Base-by-base conservation (phyloP, 169 alveolate genomes). In the Plasmodium relictum region DNA sequence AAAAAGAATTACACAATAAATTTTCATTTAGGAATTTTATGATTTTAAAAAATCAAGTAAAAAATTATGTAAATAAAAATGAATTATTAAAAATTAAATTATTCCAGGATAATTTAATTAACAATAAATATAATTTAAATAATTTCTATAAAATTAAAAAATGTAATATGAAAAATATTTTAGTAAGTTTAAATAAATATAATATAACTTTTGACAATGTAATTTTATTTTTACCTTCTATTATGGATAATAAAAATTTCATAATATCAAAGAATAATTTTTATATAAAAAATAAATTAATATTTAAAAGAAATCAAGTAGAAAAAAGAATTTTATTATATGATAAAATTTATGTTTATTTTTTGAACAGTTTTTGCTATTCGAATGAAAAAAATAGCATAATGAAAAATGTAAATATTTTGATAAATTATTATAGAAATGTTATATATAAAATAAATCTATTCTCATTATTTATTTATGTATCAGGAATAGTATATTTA, bases 101-200 rank as follows among this genome's bases (percentile, higher is more conserved):
- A 16, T 54, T 54, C 14, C 58, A 48, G 6, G 14, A 0, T 2
- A 14, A 9, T 48, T 14, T 10, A 48, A 48, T 9, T 9, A 48
- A 14, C 58, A 48, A 14, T 10, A 48, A 14, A 48, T 2, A 0
- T 50, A 31, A 63, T 14, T 12, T 31, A 7, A 18, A 16, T 48
- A 12, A 31, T 22, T 12, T 12, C 8, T 78, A 78, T 41, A 62
- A 20, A 78, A 58, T 78, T 31, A 48, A 31, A 65, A 37, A 59
- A 20, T 45, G 37, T 4, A 70, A 62, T 12, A 63, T 78, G 89
- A 78, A 78, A 44, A 50, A 16, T 10, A 48, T n/a, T 7, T 22
- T 41, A 24, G 26, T 78, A 18, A 65, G 89, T 42, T 37, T 78
- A 26, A 54, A 78, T 56, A 78, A 78, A n/a, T 65, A 78, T 37